Evolutionary conservation across 345 rosid genomes (phyloP).

Genomic region (Salix suchowensis): DNA sequence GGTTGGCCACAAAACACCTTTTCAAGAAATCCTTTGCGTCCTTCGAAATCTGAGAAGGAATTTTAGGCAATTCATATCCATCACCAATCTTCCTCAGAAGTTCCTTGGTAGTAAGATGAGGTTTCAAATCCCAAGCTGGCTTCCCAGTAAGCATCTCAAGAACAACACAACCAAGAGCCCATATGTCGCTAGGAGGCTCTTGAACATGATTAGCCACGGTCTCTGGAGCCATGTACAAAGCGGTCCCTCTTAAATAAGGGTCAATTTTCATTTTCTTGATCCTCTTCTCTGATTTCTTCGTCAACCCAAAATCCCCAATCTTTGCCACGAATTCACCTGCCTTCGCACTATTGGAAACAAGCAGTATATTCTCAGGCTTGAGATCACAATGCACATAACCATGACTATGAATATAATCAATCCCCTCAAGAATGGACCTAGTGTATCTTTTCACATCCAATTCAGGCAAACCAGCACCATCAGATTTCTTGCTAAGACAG

Average conservation of each 20-base stretch:
- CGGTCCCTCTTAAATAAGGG: conserved; percentile 54
- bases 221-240: conserved; percentile 77
- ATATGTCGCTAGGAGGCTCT: conserved; percentile 71
- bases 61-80: conserved; percentile 48
- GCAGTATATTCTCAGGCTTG: conserved; percentile 53
- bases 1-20: conserved; percentile 58
- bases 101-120: conserved; percentile 28
- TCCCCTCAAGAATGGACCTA: conserved; percentile 49
- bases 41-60: conserved; percentile 54
- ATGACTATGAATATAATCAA: conserved; percentile 48
- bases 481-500: conserved; percentile 23
- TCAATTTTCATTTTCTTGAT: conserved; percentile 16
- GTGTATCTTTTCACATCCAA: conserved; percentile 46
- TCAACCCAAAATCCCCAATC: conserved; percentile 75
- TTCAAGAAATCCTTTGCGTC: conserved; percentile 66
- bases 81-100: conserved; percentile 56
- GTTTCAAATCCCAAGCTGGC: conserved; percentile 47
- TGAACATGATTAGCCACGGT: conserved; percentile 49
- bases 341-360: conserved; percentile 39
- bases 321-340: conserved; percentile 25
- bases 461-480: conserved; percentile 46
- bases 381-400: conserved; percentile 76
- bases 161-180: conserved; percentile 80
- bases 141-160: conserved; percentile 73
- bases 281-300: conserved; percentile 36